Percentiles rank a stretch among this genome's conserved stretches.
These are phyloP conservation scores for Leishmania turanica DNA, from an alignment of 208 protist species.

Conservation along the genomic window DNA sequence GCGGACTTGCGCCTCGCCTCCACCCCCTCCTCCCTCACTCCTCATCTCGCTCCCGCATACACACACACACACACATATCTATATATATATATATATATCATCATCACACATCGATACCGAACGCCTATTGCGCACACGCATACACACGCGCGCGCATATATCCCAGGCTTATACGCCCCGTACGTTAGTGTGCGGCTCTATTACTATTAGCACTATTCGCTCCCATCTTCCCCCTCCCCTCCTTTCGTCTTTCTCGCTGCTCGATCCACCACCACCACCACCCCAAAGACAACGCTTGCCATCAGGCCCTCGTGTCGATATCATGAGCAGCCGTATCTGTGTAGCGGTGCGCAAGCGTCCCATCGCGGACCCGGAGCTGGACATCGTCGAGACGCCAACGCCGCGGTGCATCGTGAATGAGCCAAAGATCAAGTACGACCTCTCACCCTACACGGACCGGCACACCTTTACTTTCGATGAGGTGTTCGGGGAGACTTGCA, in stretches of 20 bases:
- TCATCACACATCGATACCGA: not conserved
- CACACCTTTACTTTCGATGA: conserved; percentile 97
- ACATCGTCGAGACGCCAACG: conserved; percentile 85
- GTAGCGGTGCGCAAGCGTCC: conserved; percentile 93
- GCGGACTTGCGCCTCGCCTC: not conserved
- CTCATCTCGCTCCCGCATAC: not conserved
- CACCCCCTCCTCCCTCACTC: not conserved
- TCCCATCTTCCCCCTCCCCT: not conserved
- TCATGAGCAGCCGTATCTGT: conserved; percentile 82
- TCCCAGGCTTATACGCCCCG: not conserved
- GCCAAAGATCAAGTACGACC: conserved; percentile 95
- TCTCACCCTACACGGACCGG: conserved; percentile 96
- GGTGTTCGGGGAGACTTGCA: conserved; percentile 91
- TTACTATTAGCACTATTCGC: not conserved
- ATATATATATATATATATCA: too few species aligned
- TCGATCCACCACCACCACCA: not conserved
- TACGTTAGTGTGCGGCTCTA: conserved; percentile 1
- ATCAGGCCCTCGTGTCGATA: conserved; percentile 13
- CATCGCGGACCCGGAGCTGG: conserved; percentile 61
- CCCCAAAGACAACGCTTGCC: not conserved
- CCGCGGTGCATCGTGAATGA: conserved; percentile 87
- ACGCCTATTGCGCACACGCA: not conserved
- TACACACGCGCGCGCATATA: not conserved
- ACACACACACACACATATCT: not conserved
- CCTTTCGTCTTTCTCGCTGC: not conserved